Percentiles rank a stretch among this genome's conserved stretches.
Evolutionary conservation across 768 basidiomycete genomes (phyloP).

Genomic region (Galerina marginata): DNA sequence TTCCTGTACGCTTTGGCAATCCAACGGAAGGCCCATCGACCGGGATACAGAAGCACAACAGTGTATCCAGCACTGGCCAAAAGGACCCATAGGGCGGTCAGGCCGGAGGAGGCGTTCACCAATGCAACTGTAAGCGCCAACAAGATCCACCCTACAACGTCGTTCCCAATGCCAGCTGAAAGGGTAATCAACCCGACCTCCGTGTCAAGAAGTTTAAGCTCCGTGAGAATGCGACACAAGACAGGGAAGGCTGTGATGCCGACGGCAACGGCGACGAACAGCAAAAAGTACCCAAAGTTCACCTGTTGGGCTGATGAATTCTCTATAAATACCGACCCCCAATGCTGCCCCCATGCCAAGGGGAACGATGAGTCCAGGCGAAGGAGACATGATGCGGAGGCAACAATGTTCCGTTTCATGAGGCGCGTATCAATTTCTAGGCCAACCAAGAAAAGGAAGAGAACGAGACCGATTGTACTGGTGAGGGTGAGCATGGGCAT

Average conservation of each 20-base stretch:
- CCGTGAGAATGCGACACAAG: slow-evolving; percentile 83
- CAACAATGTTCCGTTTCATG: slow-evolving; percentile 64
- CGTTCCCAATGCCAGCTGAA: slow-evolving; percentile 83
- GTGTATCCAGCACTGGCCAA: slow-evolving; percentile 70
- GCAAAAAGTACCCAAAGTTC: slow-evolving; percentile 80
- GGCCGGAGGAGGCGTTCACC: slow-evolving; percentile 74
- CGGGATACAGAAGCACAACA: slow-evolving; percentile 69
- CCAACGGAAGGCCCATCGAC: slow-evolving; percentile 69
- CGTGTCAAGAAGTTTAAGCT: slow-evolving; percentile 81
- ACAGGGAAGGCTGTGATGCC: slow-evolving; percentile 86
- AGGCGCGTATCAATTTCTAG: slow-evolving; percentile 81
- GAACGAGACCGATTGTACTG: slow-evolving; percentile 73
- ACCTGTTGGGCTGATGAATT: slow-evolving; percentile 63
- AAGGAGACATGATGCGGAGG: slow-evolving; percentile 64
- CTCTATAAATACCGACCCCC: slow-evolving; percentile 74
- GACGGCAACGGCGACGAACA: slow-evolving; percentile 85
- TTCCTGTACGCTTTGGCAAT: slow-evolving; percentile 69
- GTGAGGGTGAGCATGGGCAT: slow-evolving; percentile 71
- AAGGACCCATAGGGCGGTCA: slow-evolving; percentile 82
- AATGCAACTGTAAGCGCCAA: slow-evolving; percentile 85
- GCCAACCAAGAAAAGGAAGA: slow-evolving; percentile 85
- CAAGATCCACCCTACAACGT: slow-evolving; percentile 81
- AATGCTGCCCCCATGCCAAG: slow-evolving; percentile 81
- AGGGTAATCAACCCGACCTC: slow-evolving; percentile 84
- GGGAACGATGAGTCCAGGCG: slow-evolving; percentile 75